Evolutionary conservation across 805 yeast species (phyloP).

Genomic region (Nakazawaea anatomiae): DNA sequence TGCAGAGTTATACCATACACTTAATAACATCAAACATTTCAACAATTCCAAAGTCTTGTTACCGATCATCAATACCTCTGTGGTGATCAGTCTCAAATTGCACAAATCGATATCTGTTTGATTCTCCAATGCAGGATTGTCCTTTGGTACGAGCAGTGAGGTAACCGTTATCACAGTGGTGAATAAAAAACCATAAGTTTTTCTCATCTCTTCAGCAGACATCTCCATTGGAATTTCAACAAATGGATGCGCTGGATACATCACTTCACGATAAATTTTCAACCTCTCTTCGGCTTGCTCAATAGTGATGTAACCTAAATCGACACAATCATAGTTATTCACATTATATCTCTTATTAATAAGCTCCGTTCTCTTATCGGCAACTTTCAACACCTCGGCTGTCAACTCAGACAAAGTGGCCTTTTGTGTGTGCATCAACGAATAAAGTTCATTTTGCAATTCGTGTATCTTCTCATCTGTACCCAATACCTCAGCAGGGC

Average conservation of each 20-base stretch:
- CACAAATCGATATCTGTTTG: conserved; percentile 46
- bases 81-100: conserved; percentile 42
- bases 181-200: conserved; percentile 54
- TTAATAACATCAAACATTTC: conserved; percentile 52
- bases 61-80: conserved; percentile 65
- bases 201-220: conserved; percentile 41
- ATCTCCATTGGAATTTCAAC: conserved; percentile 43
- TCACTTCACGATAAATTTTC: conserved; percentile 36
- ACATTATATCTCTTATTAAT: conserved; percentile 20
- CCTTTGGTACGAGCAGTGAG: conserved; percentile 30
- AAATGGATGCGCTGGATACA: conserved; percentile 49
- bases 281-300: conserved; percentile 57
- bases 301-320: conserved; percentile 48
- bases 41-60: conserved; percentile 64
- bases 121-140: conserved; percentile 28
- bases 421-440: conserved; percentile 26
- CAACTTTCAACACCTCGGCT: conserved; percentile 36
- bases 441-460: conserved; percentile 35
- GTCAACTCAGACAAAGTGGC: conserved; percentile 36
- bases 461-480: conserved; percentile 22
- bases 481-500: not conserved
- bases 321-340: conserved; percentile 42
- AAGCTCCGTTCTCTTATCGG: conserved; percentile 34
- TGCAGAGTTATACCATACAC: conserved; percentile 80
- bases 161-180: conserved; percentile 60